Evolutionary conservation across 140 eudicot genomes (phyloP), one percentile per base, ranked within the genome.

Genomic region (Stevia rebaudiana): DNA sequence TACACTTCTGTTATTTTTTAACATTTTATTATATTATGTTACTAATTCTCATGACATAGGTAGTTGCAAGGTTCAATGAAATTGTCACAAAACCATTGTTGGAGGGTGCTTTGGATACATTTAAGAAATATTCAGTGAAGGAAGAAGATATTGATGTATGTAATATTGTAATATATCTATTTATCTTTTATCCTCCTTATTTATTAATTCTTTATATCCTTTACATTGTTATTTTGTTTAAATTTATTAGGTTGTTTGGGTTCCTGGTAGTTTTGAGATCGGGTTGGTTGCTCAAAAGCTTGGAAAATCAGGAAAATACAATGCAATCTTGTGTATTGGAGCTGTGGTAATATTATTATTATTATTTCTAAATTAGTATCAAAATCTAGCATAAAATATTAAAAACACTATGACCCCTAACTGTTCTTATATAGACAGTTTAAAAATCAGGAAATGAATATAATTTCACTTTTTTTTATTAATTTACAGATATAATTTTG

Each of bases 41-140:
- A 61, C 23, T 43, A 24, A 52, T 52, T 42, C 21, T 25, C 44
- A 52, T 65, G 65, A 39, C 51, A 54, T 33, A 91, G 98, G 96
- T 88, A 24, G 97, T 92, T 55, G 99, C 99, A 68, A 84, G 95
- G 68, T 92, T 92, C 78, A 92, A 92, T 73, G 97, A 92, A 77
- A 85, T 92, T 46, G 83, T 92, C 16, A 92, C 97, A 44, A 92
- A 75, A 77, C 95, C 84, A 13, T 78, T 92, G 28, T 28, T 92
- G 81, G 89, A 88, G 24, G 99, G 99, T 73, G 99, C 99, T 65
- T 78, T 92, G 79, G 95, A 88, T 52, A 85, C 99, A 16, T 92
- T 92, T 72, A 79, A 69, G 73, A 83, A 65, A 46, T 88, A 88
- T 72, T 81, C 87, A 15, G 99, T 92, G 13, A 83, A 57, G 51